phyloP scores from a whole-genome alignment of 768 basidiomycete species.

The Clathrus columnatus region DNA sequence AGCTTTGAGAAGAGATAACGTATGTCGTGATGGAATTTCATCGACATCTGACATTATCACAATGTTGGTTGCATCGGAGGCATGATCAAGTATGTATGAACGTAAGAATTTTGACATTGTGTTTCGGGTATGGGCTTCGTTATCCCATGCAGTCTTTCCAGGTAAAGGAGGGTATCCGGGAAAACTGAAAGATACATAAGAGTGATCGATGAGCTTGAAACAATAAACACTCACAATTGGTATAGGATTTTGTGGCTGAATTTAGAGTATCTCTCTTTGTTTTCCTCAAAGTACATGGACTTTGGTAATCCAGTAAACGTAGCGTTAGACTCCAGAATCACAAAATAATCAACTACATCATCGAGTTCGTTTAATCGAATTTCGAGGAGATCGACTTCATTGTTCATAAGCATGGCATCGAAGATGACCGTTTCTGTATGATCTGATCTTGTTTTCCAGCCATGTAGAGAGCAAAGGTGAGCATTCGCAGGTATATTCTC shows the following conservation, averaged over 20 bases:
- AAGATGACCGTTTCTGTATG: conserved; percentile 21
- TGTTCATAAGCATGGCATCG: conserved; percentile 56
- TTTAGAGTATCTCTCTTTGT: conserved; percentile 16
- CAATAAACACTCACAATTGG: neutral
- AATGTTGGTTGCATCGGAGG: conserved; percentile 35
- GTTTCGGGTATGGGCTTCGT: conserved; percentile 39
- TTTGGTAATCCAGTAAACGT: conserved; percentile 57
- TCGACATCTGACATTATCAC: conserved; percentile 57
- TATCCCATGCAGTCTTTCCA: conserved; percentile 40
- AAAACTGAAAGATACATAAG: neutral
- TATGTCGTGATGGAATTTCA: conserved; percentile 48
- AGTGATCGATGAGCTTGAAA: neutral
- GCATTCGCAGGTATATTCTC: conserved; percentile 39
- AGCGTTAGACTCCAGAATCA: conserved; percentile 50
- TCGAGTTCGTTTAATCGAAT: conserved; percentile 55
- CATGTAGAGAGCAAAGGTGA: conserved; percentile 43
- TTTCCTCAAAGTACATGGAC: conserved; percentile 38
- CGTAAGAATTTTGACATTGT: conserved; percentile 42
- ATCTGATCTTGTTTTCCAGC: conserved; percentile 38
- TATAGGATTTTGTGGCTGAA: neutral
- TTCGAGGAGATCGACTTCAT: conserved; percentile 55
- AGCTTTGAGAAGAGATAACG: conserved; percentile 40
- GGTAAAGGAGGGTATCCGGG: conserved; percentile 6
- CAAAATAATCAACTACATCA: conserved; percentile 47
- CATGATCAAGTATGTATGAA: conserved; percentile 26